Evolutionary conservation across 768 basidiomycete genomes (phyloP).

Genomic region (Hygrophoropsis aurantiaca): DNA sequence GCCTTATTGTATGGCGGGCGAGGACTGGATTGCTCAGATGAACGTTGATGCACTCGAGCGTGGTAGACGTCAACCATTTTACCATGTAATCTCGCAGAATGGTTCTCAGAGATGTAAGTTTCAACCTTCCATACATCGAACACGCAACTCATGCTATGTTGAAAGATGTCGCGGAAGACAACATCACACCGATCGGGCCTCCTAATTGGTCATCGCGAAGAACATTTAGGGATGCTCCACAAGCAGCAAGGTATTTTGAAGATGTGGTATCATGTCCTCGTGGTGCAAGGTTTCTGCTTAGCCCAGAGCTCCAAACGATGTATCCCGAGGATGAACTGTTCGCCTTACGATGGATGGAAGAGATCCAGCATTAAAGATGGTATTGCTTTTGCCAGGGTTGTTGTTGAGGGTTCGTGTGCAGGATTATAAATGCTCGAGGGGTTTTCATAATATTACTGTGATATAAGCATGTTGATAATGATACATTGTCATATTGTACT

Average conservation of each 20-base stretch:
- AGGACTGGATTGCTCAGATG: conserved; percentile 47
- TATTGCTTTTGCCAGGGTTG: too few relatives aligned
- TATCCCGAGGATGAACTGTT: conserved; percentile 50
- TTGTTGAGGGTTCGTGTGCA: too few relatives aligned
- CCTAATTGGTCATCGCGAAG: conserved; percentile 14
- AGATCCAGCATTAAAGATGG: neutral
- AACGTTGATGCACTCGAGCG: conserved; percentile 35
- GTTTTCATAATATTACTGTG: neutral
- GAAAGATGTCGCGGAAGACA: conserved; percentile 38
- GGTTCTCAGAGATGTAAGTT: conserved; percentile 40
- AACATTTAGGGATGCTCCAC: conserved; percentile 24
- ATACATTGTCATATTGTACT: neutral
- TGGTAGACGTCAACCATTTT: conserved; percentile 52
- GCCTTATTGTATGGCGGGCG: conserved; percentile 38
- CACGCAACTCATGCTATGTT: conserved; percentile 3
- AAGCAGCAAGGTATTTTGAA: conserved; percentile 38
- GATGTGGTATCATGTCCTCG: conserved; percentile 24
- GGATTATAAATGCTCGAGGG: too few relatives aligned
- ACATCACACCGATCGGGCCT: conserved; percentile 24
- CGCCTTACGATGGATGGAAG: conserved; percentile 34
- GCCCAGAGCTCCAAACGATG: conserved; percentile 37
- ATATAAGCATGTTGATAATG: neutral
- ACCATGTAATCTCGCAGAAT: conserved; percentile 35
- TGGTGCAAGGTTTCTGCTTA: conserved; percentile 40
- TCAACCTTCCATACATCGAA: neutral